A percentile compares a stretch with the other conserved stretches of the same genome.
These are phyloP conservation scores for Paramecium pentaurelia DNA, from an alignment of 73 alveolate species.

Conservation along the genomic window DNA sequence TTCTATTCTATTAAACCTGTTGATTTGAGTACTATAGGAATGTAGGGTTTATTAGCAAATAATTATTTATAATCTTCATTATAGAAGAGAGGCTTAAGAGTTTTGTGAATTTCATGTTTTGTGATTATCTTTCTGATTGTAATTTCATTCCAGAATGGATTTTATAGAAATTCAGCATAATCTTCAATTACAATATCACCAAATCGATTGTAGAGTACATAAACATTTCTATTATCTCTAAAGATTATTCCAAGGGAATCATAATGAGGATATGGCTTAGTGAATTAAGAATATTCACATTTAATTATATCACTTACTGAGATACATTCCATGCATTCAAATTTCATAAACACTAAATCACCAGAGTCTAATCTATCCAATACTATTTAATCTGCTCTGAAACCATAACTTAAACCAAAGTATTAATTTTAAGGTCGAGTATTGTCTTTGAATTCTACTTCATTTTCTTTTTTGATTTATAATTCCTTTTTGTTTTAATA, in stretches of 20 bases:
- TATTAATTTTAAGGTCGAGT: constrained; percentile 24
- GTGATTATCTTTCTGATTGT: not conserved
- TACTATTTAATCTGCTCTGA: constrained; percentile 16
- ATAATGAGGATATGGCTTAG: constrained; percentile 29
- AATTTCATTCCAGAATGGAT: constrained; percentile 36
- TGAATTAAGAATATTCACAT: not conserved
- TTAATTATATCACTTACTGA: not conserved
- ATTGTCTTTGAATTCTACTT: constrained; percentile 10
- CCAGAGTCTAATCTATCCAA: constrained; percentile 14
- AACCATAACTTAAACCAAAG: not conserved
- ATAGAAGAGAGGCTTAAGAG: not conserved
- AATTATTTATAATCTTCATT: not conserved
- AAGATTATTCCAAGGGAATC: not conserved
- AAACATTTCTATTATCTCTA: not conserved
- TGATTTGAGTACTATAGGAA: not conserved
- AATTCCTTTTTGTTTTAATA: not conserved
- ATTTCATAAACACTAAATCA: constrained; percentile 29
- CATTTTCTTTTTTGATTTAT: not conserved
- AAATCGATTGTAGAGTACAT: not conserved
- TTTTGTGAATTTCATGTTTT: not conserved
- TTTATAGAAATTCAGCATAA: constrained; percentile 21
- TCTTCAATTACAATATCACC: not conserved
- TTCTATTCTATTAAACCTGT: not conserved
- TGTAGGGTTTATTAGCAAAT: not conserved
- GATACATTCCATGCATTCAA: constrained; percentile 15